Evolutionary conservation across 2,329 filamentous ascomycete genomes (phyloP).

Genomic region (Alternaria solani): DNA sequence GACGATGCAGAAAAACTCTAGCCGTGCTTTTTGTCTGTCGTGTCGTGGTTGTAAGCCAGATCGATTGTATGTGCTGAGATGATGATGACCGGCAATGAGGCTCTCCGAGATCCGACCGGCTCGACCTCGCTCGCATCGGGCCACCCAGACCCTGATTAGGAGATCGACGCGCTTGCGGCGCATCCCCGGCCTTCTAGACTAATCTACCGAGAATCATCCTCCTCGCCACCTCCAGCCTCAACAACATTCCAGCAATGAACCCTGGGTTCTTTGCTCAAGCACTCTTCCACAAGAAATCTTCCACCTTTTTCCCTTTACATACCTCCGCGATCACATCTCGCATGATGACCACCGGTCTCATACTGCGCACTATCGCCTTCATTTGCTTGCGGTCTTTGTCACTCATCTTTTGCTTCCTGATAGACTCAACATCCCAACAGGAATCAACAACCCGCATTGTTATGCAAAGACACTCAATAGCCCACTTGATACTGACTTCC

Average conservation of each 20-base stretch:
- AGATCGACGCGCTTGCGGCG: slow-evolving; percentile 16
- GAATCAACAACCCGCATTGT: too few relatives aligned
- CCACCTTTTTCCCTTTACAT: neutral
- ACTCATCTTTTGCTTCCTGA: too few relatives aligned
- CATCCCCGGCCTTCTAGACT: slow-evolving; percentile 18
- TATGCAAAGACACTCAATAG: too few relatives aligned
- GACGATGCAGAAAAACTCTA: neutral
- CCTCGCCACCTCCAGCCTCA: slow-evolving; percentile 21
- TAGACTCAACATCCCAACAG: too few relatives aligned
- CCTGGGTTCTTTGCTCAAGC: neutral
- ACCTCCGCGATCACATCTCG: neutral
- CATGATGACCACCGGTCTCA: too few relatives aligned
- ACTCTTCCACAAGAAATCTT: neutral
- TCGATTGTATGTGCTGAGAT: neutral
- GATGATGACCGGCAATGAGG: neutral
- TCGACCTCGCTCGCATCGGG: slow-evolving; percentile 9
- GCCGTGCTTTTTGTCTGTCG: neutral
- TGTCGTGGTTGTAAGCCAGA: neutral
- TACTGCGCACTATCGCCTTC: too few relatives aligned
- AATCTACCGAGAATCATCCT: slow-evolving; percentile 10
- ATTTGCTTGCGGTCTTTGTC: too few relatives aligned
- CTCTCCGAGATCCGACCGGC: slow-evolving; percentile 5
- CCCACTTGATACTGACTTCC: too few relatives aligned
- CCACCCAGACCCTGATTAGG: slow-evolving; percentile 8
- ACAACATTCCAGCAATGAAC: neutral